These are phyloP conservation scores for Vigna hirtella DNA, from an alignment of 306 rosid genomes.

Conservation along the genomic window DNA sequence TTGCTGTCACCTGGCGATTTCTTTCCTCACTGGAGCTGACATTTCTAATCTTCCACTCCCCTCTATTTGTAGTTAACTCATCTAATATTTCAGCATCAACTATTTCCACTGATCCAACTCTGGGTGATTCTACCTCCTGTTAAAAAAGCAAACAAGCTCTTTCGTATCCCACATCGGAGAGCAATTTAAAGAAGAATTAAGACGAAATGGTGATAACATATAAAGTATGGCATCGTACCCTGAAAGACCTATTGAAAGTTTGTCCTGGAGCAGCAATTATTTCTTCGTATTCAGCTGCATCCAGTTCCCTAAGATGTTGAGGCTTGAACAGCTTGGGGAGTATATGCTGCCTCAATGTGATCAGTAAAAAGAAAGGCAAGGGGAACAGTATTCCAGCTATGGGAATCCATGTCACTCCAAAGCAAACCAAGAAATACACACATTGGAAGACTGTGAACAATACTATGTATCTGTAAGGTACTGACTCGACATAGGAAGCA, in stretches of 20 bases:
- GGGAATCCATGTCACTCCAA: constrained; percentile 78
- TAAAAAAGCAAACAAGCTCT: background rate
- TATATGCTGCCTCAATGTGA: constrained; percentile 68
- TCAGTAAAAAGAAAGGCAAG: constrained; percentile 75
- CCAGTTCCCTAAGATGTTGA: constrained; percentile 68
- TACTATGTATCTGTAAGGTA: constrained; percentile 64
- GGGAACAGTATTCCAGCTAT: constrained; percentile 89
- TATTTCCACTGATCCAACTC: constrained; percentile 48
- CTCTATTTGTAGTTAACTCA: constrained; percentile 77
- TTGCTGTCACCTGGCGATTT: constrained; percentile 52
- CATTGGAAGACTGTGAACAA: constrained; percentile 75
- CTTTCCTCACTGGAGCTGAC: constrained; percentile 72
- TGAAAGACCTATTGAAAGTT: constrained; percentile 51
- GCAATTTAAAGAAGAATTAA: background rate
- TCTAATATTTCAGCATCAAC: constrained; percentile 81
- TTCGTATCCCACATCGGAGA: background rate
- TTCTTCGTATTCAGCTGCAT: constrained; percentile 88
- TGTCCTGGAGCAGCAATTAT: constrained; percentile 54
- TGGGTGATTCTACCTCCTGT: constrained; percentile 56
- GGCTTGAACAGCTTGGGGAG: constrained; percentile 73
- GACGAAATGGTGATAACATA: background rate
- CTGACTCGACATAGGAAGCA: constrained; percentile 82
- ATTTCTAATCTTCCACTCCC: constrained; percentile 76
- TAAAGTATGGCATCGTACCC: constrained; percentile 50
- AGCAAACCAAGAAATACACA: constrained; percentile 69